Conservation (phyloP, 306 rosid species). For the Sicyos baderoa region DNA sequence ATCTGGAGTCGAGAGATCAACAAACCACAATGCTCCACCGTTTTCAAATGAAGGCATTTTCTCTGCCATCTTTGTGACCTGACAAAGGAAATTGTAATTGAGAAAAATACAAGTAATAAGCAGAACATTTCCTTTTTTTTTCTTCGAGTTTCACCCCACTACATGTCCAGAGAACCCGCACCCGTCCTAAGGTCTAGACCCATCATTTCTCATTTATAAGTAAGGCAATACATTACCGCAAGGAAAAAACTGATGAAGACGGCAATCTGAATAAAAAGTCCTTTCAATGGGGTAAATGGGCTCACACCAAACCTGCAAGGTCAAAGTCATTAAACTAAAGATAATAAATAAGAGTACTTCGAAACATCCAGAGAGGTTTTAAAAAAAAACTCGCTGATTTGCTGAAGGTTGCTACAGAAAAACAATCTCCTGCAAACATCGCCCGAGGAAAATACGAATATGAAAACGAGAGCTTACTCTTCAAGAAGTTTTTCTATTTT, state of each 20-base stretch:
- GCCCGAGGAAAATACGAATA: background rate
- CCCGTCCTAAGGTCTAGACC: too few relatives aligned
- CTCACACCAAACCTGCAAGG: conserved; percentile 63
- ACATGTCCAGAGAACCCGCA: conserved; percentile 6
- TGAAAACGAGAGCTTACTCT: conserved; percentile 32
- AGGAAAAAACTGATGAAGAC: conserved; percentile 81
- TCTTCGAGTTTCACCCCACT: too few relatives aligned
- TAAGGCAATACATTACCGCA: conserved; percentile 54
- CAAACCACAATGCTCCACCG: conserved; percentile 89
- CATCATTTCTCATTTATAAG: conserved; percentile 11
- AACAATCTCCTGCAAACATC: background rate
- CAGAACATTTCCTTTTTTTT: too few relatives aligned
- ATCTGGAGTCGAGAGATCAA: conserved; percentile 83
- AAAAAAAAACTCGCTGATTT: conserved; percentile 19
- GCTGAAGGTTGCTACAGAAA: conserved; percentile 12
- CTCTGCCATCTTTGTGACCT: conserved; percentile 85
- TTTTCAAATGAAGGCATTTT: conserved; percentile 76
- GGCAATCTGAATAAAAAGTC: conserved; percentile 68
- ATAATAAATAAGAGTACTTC: background rate
- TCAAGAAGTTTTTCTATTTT: conserved; percentile 29
- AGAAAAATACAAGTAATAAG: conserved; percentile 17
- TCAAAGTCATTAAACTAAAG: conserved; percentile 21
- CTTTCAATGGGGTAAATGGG: conserved; percentile 77
- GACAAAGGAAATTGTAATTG: conserved; percentile 30
- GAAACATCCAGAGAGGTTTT: background rate